Evolutionary conservation across 805 yeast genomes (phyloP).

Genomic region (Cyberlindnera veronae): DNA sequence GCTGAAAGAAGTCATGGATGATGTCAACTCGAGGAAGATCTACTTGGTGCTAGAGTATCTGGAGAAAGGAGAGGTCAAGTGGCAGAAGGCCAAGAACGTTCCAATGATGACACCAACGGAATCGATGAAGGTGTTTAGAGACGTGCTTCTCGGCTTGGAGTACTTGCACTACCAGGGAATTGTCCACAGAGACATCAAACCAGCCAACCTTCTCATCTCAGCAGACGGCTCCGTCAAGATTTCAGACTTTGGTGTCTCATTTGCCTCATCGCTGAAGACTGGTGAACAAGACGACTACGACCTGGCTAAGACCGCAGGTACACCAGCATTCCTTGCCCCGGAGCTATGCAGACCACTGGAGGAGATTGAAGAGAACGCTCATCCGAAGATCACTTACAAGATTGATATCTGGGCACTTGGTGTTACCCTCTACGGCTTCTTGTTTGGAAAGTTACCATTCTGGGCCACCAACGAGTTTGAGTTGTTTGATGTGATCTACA

Average conservation of each 20-base stretch:
- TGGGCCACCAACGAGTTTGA: conserved; percentile 84
- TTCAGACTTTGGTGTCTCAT: conserved; percentile 95
- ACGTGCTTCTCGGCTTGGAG: conserved; percentile 83
- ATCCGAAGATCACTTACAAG: conserved; percentile 65
- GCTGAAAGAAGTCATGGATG: conserved; percentile 84
- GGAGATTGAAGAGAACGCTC: conserved; percentile 25
- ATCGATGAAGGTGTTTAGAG: conserved; percentile 71
- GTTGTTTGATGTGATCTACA: conserved; percentile 76
- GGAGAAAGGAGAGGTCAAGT: conserved; percentile 84
- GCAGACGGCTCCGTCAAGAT: conserved; percentile 76
- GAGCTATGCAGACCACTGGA: conserved; percentile 67
- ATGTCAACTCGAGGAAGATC: conserved; percentile 74
- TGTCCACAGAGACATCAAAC: conserved; percentile 93
- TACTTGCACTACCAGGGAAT: conserved; percentile 88
- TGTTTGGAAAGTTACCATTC: conserved; percentile 89
- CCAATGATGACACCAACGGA: conserved; percentile 69
- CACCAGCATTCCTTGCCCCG: conserved; percentile 96
- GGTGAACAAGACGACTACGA: conserved; percentile 68
- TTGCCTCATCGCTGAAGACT: conserved; percentile 44
- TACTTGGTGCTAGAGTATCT: conserved; percentile 87
- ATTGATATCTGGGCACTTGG: conserved; percentile 99
- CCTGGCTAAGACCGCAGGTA: conserved; percentile 93
- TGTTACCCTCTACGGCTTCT: conserved; percentile 80
- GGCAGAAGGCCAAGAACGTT: conserved; percentile 59
- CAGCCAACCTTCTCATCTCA: conserved; percentile 80